phyloP scores from a whole-genome alignment of 75 land plant species.

The Sequoia sempervirens region DNA sequence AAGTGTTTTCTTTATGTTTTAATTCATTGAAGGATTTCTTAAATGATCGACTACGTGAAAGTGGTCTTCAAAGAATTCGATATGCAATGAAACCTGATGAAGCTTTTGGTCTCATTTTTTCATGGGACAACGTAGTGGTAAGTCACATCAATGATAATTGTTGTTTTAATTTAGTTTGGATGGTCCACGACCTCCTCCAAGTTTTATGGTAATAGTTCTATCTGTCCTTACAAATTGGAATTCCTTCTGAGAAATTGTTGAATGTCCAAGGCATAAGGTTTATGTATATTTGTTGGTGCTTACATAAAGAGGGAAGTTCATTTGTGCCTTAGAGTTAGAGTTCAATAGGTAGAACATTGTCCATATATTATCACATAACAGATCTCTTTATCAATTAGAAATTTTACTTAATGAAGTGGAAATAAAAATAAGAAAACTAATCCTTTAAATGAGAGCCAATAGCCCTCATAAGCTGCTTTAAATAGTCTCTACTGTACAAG shows the following conservation, averaged over 20 bases:
- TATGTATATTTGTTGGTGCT: not conserved
- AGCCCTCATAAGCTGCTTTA: not conserved
- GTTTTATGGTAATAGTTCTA: not conserved
- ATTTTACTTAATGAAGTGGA: not conserved
- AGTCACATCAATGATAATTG: conserved; percentile 4
- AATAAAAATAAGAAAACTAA: not conserved
- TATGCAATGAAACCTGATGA: conserved; percentile 99
- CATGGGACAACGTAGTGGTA: conserved; percentile 99
- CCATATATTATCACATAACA: not conserved
- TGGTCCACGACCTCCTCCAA: not conserved
- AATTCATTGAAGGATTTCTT: conserved; percentile 59
- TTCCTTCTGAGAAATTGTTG: not conserved
- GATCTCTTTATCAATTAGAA: not conserved
- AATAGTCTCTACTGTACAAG: not conserved
- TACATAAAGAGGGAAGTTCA: not conserved
- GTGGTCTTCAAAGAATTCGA: conserved; percentile 79
- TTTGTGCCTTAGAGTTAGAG: not conserved
- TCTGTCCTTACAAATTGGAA: not conserved
- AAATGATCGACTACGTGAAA: conserved; percentile 79
- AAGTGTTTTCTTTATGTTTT: not conserved
- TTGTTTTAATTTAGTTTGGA: conserved; percentile 3
- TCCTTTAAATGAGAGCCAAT: not conserved
- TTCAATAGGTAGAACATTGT: not conserved
- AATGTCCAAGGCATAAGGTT: not conserved
- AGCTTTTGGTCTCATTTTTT: conserved; percentile 95